Conservation (phyloP, 1,284 basidiomycete genomes). For the Rhodotorula sp. region DNA sequence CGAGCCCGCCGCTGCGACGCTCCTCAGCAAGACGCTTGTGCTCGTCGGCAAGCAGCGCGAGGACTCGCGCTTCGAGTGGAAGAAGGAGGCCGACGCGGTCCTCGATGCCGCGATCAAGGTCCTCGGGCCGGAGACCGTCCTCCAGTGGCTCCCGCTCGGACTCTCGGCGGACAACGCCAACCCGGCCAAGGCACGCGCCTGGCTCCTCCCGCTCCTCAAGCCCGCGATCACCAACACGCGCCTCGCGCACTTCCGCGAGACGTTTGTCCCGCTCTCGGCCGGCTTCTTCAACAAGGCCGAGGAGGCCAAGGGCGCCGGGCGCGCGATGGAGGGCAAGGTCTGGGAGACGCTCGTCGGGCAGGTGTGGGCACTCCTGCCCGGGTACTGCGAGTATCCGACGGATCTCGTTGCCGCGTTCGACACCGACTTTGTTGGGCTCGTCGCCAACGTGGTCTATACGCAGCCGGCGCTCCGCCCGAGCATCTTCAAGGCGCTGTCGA, state of each 20-base stretch:
- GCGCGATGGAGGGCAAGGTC: conserved; percentile 78
- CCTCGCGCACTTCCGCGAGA: conserved; percentile 80
- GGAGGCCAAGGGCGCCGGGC: conserved; percentile 71
- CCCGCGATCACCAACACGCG: conserved; percentile 74
- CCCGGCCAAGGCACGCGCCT: conserved; percentile 63
- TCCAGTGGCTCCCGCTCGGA: conserved; percentile 79
- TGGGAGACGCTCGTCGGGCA: conserved; percentile 91
- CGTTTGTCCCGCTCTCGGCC: conserved; percentile 92
- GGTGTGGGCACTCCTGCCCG: conserved; percentile 73
- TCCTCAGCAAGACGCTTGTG: conserved; percentile 72
- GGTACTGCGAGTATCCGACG: conserved; percentile 73
- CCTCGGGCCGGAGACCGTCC: conserved; percentile 78
- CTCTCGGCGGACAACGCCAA: conserved; percentile 54
- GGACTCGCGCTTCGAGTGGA: conserved; percentile 83
- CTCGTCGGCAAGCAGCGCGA: conserved; percentile 74
- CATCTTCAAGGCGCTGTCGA: conserved; percentile 77
- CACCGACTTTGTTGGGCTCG: conserved; percentile 75
- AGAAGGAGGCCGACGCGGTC: conserved; percentile 80
- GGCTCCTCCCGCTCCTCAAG: conserved; percentile 86
- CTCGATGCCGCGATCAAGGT: conserved; percentile 80
- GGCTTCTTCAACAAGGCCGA: conserved; percentile 69
- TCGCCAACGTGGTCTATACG: conserved; percentile 86
- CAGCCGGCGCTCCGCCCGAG: conserved; percentile 80
- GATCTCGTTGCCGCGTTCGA: conserved; percentile 73
- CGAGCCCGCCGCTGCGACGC: conserved; percentile 65